Evolutionary conservation across 2,329 filamentous ascomycete genomes (phyloP), one percentile per base, ranked within the genome.

Genomic region (Nothophoma quercina): DNA sequence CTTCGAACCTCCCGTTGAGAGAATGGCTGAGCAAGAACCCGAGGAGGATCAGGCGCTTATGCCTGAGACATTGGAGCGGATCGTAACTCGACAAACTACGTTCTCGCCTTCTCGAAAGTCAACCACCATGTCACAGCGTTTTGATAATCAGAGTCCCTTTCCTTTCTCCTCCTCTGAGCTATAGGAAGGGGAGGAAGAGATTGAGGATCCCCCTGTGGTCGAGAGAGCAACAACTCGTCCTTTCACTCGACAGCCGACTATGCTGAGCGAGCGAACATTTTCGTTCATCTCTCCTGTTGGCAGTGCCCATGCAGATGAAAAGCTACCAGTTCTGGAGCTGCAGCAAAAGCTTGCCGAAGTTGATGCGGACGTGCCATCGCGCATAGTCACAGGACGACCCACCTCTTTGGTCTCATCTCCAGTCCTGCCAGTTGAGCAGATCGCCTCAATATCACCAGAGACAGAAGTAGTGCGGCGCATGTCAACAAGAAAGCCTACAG

Each of bases 81-180:
- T 18, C 9, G n/a, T 18, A 4, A 29, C 25, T 29, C 42, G 13
- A 15, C 16, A 3, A 16, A 29, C 23, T 9, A 23, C 9, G 5
- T 2, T 18, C 2, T 30, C 13, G 9, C 16, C n/a, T 2, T 18
- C 19, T 12, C 13, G 21, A 10, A 25, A 25, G n/a, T 15, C 33
- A 4, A 23, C 16, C 13, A 22, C 22, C 13, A 13, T 23, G 12
- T 30, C 18, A 16, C 42, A 38, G n/a, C 15, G 13, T 10, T 1
- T 22, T 21, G 35, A 12, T 47, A 47, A 19, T 34, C 56, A 28
- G 49, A 58, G 6, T 46, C 46, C 7, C 25, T 56, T 9, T 51
- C 51, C 23, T 30, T 18, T 16, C 26, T 39, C 34, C 34, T 47
- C 44, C 40, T 47, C 34, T 22, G 51, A 51, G 22, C 44, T 39